These are phyloP conservation scores for Sporormia fimetaria DNA, from an alignment of 495 filamentous ascomycete species.

Conservation along the genomic window DNA sequence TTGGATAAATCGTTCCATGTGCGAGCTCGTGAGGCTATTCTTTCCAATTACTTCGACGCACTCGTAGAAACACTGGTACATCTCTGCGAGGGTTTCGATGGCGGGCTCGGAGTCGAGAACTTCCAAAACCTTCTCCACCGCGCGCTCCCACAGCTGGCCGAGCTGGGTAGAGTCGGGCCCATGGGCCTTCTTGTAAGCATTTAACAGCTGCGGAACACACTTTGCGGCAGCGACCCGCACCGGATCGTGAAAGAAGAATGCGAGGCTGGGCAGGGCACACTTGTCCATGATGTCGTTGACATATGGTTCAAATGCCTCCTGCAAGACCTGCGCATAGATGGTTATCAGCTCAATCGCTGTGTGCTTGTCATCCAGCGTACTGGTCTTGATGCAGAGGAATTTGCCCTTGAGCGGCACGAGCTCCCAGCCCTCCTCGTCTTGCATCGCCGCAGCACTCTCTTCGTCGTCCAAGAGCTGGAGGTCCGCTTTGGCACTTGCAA, in stretches of 20 bases:
- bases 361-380: constrained; percentile 93
- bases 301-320: constrained; percentile 83
- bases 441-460: constrained; percentile 80
- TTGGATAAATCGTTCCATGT: constrained; percentile 80
- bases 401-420: constrained; percentile 92
- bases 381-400: constrained; percentile 96
- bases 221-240: constrained; percentile 93
- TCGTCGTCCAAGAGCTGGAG: constrained; percentile 95
- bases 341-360: constrained; percentile 96
- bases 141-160: constrained; percentile 66
- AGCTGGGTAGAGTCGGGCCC: constrained; percentile 65
- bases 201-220: constrained; percentile 85
- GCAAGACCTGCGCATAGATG: constrained; percentile 89
- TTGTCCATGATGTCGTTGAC: constrained; percentile 91
- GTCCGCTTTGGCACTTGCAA: constrained; percentile 92
- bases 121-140: constrained; percentile 83
- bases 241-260: constrained; percentile 99
- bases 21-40: constrained; percentile 59
- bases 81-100: constrained; percentile 91
- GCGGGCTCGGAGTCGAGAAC: constrained; percentile 91
- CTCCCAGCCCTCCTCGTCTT: constrained; percentile 97
- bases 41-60: constrained; percentile 88
- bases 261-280: constrained; percentile 83
- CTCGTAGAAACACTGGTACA: constrained; percentile 99
- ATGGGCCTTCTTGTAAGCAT: constrained; percentile 83